Evolutionary conservation across 768 basidiomycete genomes (phyloP).

Genomic region (Termitomyces sp.): DNA sequence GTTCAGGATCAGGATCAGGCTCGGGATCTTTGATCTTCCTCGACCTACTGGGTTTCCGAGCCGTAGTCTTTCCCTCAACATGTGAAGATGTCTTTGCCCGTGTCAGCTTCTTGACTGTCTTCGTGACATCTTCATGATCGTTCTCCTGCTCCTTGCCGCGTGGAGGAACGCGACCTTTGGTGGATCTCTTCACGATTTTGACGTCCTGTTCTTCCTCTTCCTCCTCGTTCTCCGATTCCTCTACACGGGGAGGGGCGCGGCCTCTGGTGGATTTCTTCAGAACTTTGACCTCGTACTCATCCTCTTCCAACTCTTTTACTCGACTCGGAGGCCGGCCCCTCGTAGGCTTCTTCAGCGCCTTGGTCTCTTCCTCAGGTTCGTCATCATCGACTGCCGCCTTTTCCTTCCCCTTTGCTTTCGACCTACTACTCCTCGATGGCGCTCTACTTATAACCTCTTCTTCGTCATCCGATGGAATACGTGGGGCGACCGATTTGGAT

Average conservation of each 20-base stretch:
- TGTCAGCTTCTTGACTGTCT: constrained; percentile 10
- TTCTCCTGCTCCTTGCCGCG: not conserved
- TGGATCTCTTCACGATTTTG: constrained; percentile 4
- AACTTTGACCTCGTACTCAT: constrained; percentile 6
- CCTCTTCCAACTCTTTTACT: constrained; percentile 11
- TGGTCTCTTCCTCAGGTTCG: not conserved
- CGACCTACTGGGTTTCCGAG: constrained; percentile 5
- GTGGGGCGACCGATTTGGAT: constrained; percentile 15
- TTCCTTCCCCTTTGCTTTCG: constrained; percentile 7
- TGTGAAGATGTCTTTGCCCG: constrained; percentile 5
- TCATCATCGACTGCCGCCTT: constrained; percentile 6
- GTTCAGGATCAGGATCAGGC: not conserved
- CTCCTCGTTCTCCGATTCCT: constrained; percentile 1
- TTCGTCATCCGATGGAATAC: constrained; percentile 11
- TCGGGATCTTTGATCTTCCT: constrained; percentile 4
- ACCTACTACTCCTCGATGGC: constrained; percentile 7
- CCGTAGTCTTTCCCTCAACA: not conserved
- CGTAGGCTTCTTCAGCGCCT: constrained; percentile 1
- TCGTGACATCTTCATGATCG: constrained; percentile 3
- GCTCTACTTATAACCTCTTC: constrained; percentile 7
- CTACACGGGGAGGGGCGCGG: not conserved
- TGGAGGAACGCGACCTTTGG: not conserved
- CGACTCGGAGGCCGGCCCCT: constrained; percentile 4
- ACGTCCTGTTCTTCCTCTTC: not conserved
- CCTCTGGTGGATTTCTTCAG: constrained; percentile 9